Conservation (phyloP, 129 eudicot genomes). For the Tanacetum coccineum region DNA sequence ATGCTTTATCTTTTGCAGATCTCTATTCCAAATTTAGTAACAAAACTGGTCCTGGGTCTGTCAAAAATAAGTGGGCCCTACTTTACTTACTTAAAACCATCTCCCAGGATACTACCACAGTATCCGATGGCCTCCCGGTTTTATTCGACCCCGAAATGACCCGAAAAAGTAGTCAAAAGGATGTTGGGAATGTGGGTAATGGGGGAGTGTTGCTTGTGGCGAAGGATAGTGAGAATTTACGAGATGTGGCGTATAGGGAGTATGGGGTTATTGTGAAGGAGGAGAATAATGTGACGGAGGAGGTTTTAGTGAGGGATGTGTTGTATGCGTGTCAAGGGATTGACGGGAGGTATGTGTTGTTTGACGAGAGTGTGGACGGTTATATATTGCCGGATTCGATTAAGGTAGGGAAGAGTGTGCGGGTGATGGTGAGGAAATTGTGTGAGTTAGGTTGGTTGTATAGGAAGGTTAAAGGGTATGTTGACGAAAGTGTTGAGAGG, state of each 20-base stretch:
- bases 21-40: slow-evolving; percentile 66
- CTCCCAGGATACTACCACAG: slow-evolving; percentile 63
- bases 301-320: slow-evolving; percentile 88
- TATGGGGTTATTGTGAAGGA: slow-evolving; percentile 59
- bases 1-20: slow-evolving; percentile 81
- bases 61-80: slow-evolving; percentile 85
- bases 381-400: slow-evolving; percentile 52
- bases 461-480: slow-evolving; percentile 80
- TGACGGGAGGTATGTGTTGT: slow-evolving; percentile 81
- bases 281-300: slow-evolving; percentile 82
- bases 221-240: slow-evolving; percentile 69
- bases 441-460: slow-evolving; percentile 96
- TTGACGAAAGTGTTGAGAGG: slow-evolving; percentile 60
- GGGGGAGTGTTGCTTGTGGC: slow-evolving; percentile 73
- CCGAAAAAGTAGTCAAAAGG: slow-evolving; percentile 21
- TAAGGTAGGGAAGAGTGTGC: slow-evolving; percentile 62
- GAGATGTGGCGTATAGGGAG: slow-evolving; percentile 79
- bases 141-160: slow-evolving; percentile 33
- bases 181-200: neutral
- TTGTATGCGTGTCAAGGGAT: slow-evolving; percentile 95
- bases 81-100: slow-evolving; percentile 83
- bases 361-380: slow-evolving; percentile 59
- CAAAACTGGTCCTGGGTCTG: slow-evolving; percentile 74
- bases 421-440: slow-evolving; percentile 63
- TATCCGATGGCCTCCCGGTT: slow-evolving; percentile 58